Evolutionary conservation across 108 stramenopile species (phyloP).

Genomic region (Skeletonema menzelii): DNA sequence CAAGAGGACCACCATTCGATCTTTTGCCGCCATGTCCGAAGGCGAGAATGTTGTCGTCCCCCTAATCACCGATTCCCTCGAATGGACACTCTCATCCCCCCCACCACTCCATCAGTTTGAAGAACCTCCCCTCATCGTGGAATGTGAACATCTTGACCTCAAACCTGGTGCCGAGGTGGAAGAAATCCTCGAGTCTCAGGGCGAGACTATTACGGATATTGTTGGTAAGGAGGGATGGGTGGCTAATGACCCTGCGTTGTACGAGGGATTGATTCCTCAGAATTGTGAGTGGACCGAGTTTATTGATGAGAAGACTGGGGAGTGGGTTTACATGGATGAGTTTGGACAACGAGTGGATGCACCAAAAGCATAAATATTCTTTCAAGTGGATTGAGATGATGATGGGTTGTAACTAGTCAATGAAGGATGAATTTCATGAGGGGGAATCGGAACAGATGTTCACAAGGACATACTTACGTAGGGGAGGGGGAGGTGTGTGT

Average conservation of each 20-base stretch:
- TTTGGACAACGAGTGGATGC: conserved; percentile 66
- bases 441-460: neutral
- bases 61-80: conserved; percentile 91
- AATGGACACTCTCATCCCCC: conserved; percentile 93
- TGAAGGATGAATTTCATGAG: neutral
- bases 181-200: conserved; percentile 75
- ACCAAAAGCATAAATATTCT: conserved; percentile 13
- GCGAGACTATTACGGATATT: conserved; percentile 84
- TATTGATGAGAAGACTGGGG: conserved; percentile 86
- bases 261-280: conserved; percentile 88
- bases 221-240: conserved; percentile 87
- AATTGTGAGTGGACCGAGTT: conserved; percentile 90
- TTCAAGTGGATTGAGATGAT: neutral
- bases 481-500: too few relatives aligned
- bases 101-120: conserved; percentile 98
- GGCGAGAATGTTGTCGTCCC: conserved; percentile 91
- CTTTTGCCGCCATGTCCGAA: conserved; percentile 42
- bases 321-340: conserved; percentile 85
- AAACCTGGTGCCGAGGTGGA: conserved; percentile 87
- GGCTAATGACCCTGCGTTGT: conserved; percentile 79
- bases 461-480: neutral
- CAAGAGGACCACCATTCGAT: conserved; percentile 13
- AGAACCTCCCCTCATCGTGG: conserved; percentile 97
- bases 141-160: conserved; percentile 82
- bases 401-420: neutral